Evolutionary conservation across 2,329 filamentous ascomycete genomes (phyloP).

Genomic region (Periglandula ipomoeae): DNA sequence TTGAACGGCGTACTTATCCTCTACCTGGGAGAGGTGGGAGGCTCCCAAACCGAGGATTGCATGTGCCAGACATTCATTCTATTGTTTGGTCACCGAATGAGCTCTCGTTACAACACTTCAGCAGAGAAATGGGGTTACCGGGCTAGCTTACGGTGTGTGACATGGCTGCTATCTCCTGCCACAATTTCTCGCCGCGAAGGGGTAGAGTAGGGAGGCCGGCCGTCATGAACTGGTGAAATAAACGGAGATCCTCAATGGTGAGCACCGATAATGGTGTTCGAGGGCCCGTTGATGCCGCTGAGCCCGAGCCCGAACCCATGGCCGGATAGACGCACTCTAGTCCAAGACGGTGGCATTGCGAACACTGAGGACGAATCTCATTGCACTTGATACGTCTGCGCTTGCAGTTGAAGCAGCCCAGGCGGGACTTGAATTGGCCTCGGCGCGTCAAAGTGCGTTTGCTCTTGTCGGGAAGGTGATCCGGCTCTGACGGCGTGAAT

Average conservation of each 20-base stretch:
- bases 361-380: constrained; percentile 19
- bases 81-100: constrained; percentile 15
- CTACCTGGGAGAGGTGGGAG: constrained; percentile 24
- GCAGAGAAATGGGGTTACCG: too few species aligned
- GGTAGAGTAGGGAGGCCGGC: constrained; percentile 27
- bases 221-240: constrained; percentile 38
- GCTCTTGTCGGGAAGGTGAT: not conserved
- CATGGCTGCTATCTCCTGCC: too few species aligned
- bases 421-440: constrained; percentile 20
- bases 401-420: constrained; percentile 25
- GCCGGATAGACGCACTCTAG: constrained; percentile 24
- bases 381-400: constrained; percentile 23
- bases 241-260: too few species aligned
- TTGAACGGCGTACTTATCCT: constrained; percentile 17
- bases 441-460: constrained; percentile 10
- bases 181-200: too few species aligned
- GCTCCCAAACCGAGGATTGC: constrained; percentile 28
- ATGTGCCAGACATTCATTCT: constrained; percentile 29
- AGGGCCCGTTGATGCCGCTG: constrained; percentile 9
- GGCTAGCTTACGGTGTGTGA: too few species aligned
- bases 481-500: not conserved
- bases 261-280: constrained; percentile 16
- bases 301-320: not conserved
- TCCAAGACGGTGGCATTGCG: constrained; percentile 24
- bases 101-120: constrained; percentile 19